Percentiles rank a stretch among this genome's conserved stretches.
Conservation (phyloP, 805 yeast genomes). For the Starmerella bombi region DNA sequence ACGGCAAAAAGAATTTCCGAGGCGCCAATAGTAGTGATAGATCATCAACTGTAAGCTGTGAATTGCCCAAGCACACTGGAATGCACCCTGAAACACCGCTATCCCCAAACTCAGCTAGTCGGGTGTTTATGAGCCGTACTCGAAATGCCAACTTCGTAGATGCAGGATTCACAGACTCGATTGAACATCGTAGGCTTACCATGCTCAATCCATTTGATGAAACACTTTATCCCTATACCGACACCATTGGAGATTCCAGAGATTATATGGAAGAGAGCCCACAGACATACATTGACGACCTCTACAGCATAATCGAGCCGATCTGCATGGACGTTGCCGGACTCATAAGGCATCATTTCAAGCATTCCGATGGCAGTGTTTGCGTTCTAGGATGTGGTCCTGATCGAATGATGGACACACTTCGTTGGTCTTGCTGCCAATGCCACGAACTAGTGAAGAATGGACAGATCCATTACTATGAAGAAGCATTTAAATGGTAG, state of each 20-base stretch:
- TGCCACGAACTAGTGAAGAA: slow-evolving; percentile 21
- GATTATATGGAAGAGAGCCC: neutral
- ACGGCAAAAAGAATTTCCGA: slow-evolving; percentile 8
- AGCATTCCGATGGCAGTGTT: slow-evolving; percentile 26
- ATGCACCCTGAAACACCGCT: too few species aligned
- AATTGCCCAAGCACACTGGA: too few species aligned
- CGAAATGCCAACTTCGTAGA: slow-evolving; percentile 1
- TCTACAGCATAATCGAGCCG: slow-evolving; percentile 5
- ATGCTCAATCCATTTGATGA: slow-evolving; percentile 10
- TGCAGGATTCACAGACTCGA: slow-evolving; percentile 12
- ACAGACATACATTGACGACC: neutral
- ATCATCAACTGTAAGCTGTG: neutral
- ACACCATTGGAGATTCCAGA: neutral
- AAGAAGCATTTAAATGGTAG: slow-evolving; percentile 64
- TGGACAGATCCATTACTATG: slow-evolving; percentile 51
- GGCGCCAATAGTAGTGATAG: neutral
- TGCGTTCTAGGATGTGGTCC: slow-evolving; percentile 28
- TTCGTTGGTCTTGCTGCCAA: slow-evolving; percentile 17
- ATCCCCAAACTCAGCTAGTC: too few species aligned
- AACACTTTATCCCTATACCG: neutral
- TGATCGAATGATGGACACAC: slow-evolving; percentile 21
- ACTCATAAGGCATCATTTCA: slow-evolving; percentile 6
- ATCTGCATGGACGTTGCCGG: slow-evolving; percentile 12
- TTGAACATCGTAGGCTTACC: slow-evolving; percentile 7
- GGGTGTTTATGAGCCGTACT: too few species aligned